Base-by-base conservation (phyloP, 2,329 filamentous ascomycete species). In the Nigrospora osmanthi region DNA sequence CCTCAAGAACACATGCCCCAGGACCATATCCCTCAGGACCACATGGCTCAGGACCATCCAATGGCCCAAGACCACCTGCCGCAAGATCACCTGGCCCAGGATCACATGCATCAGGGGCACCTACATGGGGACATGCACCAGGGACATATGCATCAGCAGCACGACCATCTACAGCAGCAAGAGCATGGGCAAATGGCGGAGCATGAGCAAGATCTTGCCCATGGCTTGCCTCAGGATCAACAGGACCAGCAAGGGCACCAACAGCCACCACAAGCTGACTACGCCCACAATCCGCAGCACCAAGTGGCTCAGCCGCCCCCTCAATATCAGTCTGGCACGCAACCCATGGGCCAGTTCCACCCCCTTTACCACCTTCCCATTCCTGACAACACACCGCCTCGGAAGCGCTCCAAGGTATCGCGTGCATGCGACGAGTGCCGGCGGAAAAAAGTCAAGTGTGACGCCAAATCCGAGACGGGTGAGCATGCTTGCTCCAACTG, bases 401-500 rank as follows among this genome's bases (percentile, higher is more conserved):
- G 84, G 50, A 93, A 93, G 62, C 75, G 89, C 47, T 87, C 85
- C 6, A 95, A 95, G 63, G 88, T 93, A 6, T 94, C 89, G 11
- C 78, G 89, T 34, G 89, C 89, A 2, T 95, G 89, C 57, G 89
- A 95, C 59, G 88, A 94, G 60, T 95, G 89, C 60, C 77, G 89
- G 37, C 78, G 89, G 45, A 94, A 94, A 66, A 94, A 91, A 70
- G 88, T 94, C 48, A 87, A 89, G 58, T 95, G 89, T 57, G 89
- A 95, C 66, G 86, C 88, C 5, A 78, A 80, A 48, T 83, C 83
- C 10, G 87, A 94, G 59, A 76, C 76, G 6, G 83, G 81, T 14
- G 79, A 85, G 15, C 35, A 32, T 35, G 40, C 32, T 16, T 95
- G 89, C 58, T 86, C 85, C 3, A 91, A 88, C 57, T 95, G 89